Conservation (phyloP, 768 basidiomycete species). For the Kwoniella shandongensis region DNA sequence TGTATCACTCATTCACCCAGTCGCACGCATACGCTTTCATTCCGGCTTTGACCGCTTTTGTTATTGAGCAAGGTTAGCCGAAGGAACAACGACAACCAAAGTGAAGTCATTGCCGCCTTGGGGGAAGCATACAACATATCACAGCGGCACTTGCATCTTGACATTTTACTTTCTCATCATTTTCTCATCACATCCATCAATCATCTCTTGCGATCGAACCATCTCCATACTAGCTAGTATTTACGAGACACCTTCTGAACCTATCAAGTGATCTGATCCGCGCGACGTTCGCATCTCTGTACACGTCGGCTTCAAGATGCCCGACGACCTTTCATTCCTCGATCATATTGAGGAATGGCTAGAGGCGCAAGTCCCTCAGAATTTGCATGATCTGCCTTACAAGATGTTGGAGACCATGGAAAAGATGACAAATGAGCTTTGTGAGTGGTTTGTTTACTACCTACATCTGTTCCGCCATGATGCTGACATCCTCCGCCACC, state of each 20-base stretch:
- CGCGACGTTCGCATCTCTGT: background rate
- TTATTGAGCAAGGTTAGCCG: too few species aligned
- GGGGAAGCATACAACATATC: too few species aligned
- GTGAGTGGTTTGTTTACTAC: conserved; percentile 26
- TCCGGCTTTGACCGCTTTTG: too few species aligned
- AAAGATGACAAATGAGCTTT: conserved; percentile 46
- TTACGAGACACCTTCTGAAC: too few species aligned
- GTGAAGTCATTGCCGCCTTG: too few species aligned
- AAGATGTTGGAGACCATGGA: conserved; percentile 48
- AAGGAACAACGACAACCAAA: too few species aligned
- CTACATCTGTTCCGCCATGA: background rate
- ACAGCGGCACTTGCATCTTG: too few species aligned
- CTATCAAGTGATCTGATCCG: background rate
- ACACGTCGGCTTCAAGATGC: conserved; percentile 25
- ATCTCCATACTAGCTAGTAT: too few species aligned
- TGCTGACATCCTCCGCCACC: background rate
- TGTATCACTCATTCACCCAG: too few species aligned
- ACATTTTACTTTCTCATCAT: background rate
- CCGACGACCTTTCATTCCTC: conserved; percentile 34
- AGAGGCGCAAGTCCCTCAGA: conserved; percentile 43
- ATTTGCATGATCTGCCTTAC: conserved; percentile 49
- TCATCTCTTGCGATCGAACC: too few species aligned
- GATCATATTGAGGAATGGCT: conserved; percentile 50
- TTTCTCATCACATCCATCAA: background rate
- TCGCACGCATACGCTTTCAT: too few species aligned